A percentile compares a stretch with the other conserved stretches of the same genome.
Evolutionary conservation across 768 basidiomycete genomes (phyloP).

Genomic region (Boletus rubropictus): DNA sequence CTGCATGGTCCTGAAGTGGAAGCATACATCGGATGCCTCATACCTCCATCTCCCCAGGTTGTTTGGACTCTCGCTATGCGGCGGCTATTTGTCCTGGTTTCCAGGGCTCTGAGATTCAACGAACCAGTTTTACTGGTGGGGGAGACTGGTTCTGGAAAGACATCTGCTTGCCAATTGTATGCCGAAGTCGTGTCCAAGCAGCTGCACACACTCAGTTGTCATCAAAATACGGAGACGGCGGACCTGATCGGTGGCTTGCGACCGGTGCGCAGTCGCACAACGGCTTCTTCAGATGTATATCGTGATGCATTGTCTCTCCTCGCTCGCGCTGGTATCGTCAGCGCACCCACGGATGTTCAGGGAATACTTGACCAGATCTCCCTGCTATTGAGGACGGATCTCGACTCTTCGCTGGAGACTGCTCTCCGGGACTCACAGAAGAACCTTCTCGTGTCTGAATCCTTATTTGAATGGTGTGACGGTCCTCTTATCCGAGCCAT

Average conservation of each 20-base stretch:
- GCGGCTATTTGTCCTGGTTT: constrained; percentile 76
- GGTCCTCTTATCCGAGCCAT: constrained; percentile 95
- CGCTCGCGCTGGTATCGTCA: constrained; percentile 35
- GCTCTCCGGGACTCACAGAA: constrained; percentile 40
- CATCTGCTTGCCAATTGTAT: constrained; percentile 89
- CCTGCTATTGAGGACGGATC: constrained; percentile 17
- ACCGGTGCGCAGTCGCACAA: constrained; percentile 72
- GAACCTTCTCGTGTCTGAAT: constrained; percentile 47
- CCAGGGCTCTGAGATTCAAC: constrained; percentile 80
- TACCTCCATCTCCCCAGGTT: constrained; percentile 41
- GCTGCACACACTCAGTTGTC: constrained; percentile 82
- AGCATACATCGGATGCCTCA: constrained; percentile 52
- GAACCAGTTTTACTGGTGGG: constrained; percentile 95
- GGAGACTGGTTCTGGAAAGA: constrained; percentile 96
- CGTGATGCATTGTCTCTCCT: constrained; percentile 41
- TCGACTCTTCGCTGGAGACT: constrained; percentile 29
- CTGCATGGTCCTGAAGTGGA: constrained; percentile 41
- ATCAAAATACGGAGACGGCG: constrained; percentile 97
- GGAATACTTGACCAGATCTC: constrained; percentile 25
- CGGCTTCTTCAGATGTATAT: constrained; percentile 45
- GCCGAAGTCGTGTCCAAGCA: constrained; percentile 57
- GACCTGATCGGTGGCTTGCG: constrained; percentile 92
- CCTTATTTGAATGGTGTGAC: constrained; percentile 95
- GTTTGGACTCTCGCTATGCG: constrained; percentile 96
- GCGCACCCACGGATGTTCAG: constrained; percentile 18